Evolutionary conservation across 768 basidiomycete species (phyloP), one percentile per base, ranked within the genome.

Genomic region (Saitozyma sp.): DNA sequence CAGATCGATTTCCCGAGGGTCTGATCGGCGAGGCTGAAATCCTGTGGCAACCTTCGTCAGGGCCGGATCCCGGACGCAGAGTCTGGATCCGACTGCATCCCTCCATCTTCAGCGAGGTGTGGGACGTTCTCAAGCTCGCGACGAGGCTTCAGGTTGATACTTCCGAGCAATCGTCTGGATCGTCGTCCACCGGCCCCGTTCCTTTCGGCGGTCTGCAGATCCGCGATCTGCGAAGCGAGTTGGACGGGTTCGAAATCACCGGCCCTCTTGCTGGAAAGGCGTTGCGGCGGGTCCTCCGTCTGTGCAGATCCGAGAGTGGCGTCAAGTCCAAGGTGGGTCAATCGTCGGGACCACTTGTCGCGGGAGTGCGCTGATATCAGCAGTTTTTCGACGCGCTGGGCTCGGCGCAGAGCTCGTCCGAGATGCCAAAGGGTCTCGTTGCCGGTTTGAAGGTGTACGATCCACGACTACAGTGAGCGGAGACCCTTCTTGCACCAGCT

Each of bases 161-260:
- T 29, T 29, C 29, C 29, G 29, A 29, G 29, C 29, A 29, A 29
- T 6, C 45, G n/a, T 46, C 45, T 3, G 45, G 45, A 70, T 80
- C 42, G 81, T 81, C 3, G 75, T 89, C 10, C 6, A 17, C 29
- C 11, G 29, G 29, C 5, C 29, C 29, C 29, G 41, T 8, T n/a
- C 37, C 6, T 10, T 46, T 8, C 48, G 71, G 64, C 40, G 65
- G 64, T 50, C 78, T 92, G 9, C 87, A 90, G 67, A 82, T 94
- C 14, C 82, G 84, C 8, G 90, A 94, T 74, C 77, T 93, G 53
- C 82, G 88, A 59, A 86, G 85, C 1, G 84, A 86, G 54, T 69
- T 92, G 49, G 90, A 89, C 64, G 83, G 87, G 6, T 95, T 95
- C 69, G 94, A 98, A 76, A 85, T 97, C 41, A 89, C 89, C 83